Base-by-base conservation (phyloP, 352 stramenopile species). In the Albugo candida region DNA sequence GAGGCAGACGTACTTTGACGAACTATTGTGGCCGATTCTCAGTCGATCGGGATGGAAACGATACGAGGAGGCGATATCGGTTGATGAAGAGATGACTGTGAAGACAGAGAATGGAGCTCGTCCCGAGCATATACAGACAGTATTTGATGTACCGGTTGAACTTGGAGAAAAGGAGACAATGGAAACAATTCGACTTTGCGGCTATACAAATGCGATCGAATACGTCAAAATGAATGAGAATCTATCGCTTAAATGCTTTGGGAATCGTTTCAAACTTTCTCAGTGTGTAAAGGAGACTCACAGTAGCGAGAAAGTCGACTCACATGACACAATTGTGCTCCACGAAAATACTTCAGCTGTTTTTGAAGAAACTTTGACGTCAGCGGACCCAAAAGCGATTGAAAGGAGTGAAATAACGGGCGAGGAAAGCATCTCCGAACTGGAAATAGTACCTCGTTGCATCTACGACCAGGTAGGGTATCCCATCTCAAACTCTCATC, bases 401-500 rank as follows among this genome's bases (percentile, higher is more conserved):
- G 35, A 52, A 3, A 24, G 45, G 11, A 47, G 49, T 5, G 40
- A 49, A 8, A 51, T 47, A 6, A 13, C 16, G 56, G 20, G 39
- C 45, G n/a, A 31, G 41, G 18, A 43, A 55, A 13, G 37, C n/a
- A 14, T 18, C 19, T 4, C 47, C 18, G 0, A 56, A 68, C 36
- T 8, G 18, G 18, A 8, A 11, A 13, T 16, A 17, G 21, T 18
- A 5, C 31, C n/a, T 10, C 13, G 13, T 14, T 86, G 88, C 68
- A 70, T 86, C 67, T 83, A 81, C 70, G 73, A 92, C 36, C 56
- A 83, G 73, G 78, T 92, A 56, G n/a, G 59, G n/a, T n/a, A n/a
- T n/a, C n/a, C 20, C 3, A 13, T 24, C 49, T 20, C 36, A 38
- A 11, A 13, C 35, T 51, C 8, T 43, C 19, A 36, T 16, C 10